phyloP scores from a whole-genome alignment of 306 rosid species.

The Fragaria nilgerrensis region DNA sequence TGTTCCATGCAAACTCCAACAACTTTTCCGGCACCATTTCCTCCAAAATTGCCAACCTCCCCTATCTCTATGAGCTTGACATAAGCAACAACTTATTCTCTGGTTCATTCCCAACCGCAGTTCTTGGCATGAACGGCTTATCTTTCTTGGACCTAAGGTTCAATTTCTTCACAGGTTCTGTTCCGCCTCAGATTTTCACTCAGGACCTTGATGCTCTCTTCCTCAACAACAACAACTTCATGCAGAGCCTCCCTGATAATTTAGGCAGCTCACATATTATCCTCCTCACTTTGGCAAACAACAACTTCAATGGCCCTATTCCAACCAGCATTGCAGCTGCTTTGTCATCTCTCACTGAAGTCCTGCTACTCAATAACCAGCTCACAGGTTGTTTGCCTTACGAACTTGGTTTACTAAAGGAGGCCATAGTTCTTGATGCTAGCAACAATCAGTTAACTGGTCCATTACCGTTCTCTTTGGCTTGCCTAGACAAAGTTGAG shows the following conservation, averaged over 20 bases:
- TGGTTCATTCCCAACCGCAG: conserved; percentile 71
- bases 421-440: conserved; percentile 61
- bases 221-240: conserved; percentile 77
- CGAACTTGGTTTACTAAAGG: conserved; percentile 61
- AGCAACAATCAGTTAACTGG: conserved; percentile 71
- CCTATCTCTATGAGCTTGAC: conserved; percentile 77
- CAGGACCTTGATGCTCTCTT: conserved; percentile 69
- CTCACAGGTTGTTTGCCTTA: conserved; percentile 78
- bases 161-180: conserved; percentile 69
- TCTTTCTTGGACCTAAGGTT: conserved; percentile 74
- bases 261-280: conserved; percentile 56
- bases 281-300: conserved; percentile 72
- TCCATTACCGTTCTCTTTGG: conserved; percentile 67
- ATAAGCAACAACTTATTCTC: conserved; percentile 74
- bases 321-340: conserved; percentile 60
- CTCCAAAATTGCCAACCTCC: conserved; percentile 48
- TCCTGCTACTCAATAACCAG: conserved; percentile 58
- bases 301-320: conserved; percentile 72
- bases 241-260: conserved; percentile 54
- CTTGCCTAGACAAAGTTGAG: conserved; percentile 62
- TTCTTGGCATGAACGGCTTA: conserved; percentile 49
- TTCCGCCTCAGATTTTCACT: conserved; percentile 67
- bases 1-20: conserved; percentile 90
- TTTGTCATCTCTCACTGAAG: conserved; percentile 53
- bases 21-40: conserved; percentile 64